Conservation (phyloP, 2,329 filamentous ascomycete genomes). For the Clonostachys rosea region DNA sequence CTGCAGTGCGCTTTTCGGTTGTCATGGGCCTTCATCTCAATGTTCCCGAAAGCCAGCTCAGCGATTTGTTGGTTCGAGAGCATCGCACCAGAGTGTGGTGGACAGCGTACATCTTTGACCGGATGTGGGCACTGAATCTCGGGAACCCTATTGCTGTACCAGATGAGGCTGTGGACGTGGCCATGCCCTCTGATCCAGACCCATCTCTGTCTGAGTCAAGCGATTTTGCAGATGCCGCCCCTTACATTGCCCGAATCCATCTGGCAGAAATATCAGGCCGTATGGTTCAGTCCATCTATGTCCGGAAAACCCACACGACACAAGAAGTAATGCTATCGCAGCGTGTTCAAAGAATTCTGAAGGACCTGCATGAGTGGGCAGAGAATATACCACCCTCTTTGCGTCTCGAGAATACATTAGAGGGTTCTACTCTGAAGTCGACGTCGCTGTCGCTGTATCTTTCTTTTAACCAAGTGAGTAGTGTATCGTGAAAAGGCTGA, state of each 20-base stretch:
- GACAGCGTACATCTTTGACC: constrained; percentile 37
- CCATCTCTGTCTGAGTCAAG: constrained; percentile 12
- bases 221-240: constrained; percentile 23
- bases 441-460: constrained; percentile 24
- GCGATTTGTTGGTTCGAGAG: constrained; percentile 27
- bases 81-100: constrained; percentile 35
- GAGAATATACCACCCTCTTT: constrained; percentile 20
- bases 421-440: constrained; percentile 5
- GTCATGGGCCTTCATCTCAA: constrained; percentile 13
- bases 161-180: constrained; percentile 40
- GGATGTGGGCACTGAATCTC: constrained; percentile 42
- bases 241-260: constrained; percentile 26
- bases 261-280: constrained; percentile 24
- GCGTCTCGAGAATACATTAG: constrained; percentile 10
- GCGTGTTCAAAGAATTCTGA: constrained; percentile 22
- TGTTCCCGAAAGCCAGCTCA: constrained; percentile 26
- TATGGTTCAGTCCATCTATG: constrained; percentile 24
- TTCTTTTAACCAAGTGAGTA: constrained; percentile 18
- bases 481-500: no score
- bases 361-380: constrained; percentile 20
- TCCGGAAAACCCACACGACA: constrained; percentile 7
- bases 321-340: constrained; percentile 14
- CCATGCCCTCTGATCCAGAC: constrained; percentile 28
- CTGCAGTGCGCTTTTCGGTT: constrained; percentile 33
- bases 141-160: constrained; percentile 41